Conservation (phyloP, 2,329 filamentous ascomycete genomes). For the Purpureocillium takamizusanense region DNA sequence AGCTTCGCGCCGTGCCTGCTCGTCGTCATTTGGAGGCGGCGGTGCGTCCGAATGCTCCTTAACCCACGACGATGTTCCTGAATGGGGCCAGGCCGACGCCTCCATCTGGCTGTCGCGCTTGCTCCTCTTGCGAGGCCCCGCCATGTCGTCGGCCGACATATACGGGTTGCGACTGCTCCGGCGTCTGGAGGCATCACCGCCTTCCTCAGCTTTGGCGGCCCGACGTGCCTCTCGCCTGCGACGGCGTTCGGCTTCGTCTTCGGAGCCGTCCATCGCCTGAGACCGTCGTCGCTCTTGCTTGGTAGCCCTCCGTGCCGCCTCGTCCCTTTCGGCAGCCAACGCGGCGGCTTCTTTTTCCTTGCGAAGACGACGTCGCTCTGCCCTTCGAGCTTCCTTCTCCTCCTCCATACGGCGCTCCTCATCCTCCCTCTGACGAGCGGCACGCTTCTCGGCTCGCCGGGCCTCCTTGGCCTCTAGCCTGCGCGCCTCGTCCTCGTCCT, state of each 20-base stretch:
- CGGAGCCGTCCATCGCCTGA: slow-evolving; percentile 29
- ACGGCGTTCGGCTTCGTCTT: slow-evolving; percentile 45
- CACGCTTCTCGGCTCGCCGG: slow-evolving; percentile 44
- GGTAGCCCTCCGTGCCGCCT: slow-evolving; percentile 34
- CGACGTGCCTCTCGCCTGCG: slow-evolving; percentile 44
- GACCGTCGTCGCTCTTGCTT: slow-evolving; percentile 42
- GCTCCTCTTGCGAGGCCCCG: slow-evolving; percentile 34
- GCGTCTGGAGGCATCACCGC: slow-evolving; percentile 22
- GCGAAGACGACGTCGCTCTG: slow-evolving; percentile 39
- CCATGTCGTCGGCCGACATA: slow-evolving; percentile 17
- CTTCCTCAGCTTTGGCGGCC: slow-evolving; percentile 30
- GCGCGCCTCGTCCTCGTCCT: slow-evolving; percentile 45
- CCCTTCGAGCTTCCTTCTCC: slow-evolving; percentile 37
- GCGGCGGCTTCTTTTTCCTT: slow-evolving; percentile 38
- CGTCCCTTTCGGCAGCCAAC: slow-evolving; percentile 30
- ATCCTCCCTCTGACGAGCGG: slow-evolving; percentile 38
- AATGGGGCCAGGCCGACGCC: slow-evolving; percentile 48
- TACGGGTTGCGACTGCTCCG: slow-evolving; percentile 21
- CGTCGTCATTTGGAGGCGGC: slow-evolving; percentile 45
- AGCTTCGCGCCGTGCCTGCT: slow-evolving; percentile 40
- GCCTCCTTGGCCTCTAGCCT: slow-evolving; percentile 50
- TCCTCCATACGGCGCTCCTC: slow-evolving; percentile 39
- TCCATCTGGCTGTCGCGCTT: slow-evolving; percentile 26
- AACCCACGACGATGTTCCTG: slow-evolving; percentile 57
- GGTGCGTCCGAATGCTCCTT: slow-evolving; percentile 55